Conservation (phyloP, 1,284 basidiomycete species). For the Leccinum fallax region DNA sequence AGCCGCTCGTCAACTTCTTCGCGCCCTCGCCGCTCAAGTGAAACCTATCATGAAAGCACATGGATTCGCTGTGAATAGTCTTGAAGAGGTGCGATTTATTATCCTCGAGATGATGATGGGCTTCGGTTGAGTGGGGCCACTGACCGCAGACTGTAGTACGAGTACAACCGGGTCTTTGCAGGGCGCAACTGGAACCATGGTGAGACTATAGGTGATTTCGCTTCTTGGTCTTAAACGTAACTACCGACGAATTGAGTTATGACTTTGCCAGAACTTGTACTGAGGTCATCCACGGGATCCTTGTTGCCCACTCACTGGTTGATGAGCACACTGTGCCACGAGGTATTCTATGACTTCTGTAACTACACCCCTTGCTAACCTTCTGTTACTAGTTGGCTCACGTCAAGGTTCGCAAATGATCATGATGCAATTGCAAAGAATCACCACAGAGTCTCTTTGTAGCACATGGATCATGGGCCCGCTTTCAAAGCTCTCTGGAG, state of each 20-base stretch:
- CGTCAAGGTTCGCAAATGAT: slow-evolving; percentile 56
- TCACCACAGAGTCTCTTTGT: slow-evolving; percentile 3
- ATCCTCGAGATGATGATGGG: background rate
- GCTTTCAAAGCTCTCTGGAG: slow-evolving; percentile 74
- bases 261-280: slow-evolving; percentile 60
- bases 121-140: background rate
- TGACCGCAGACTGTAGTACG: slow-evolving; percentile 50
- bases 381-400: slow-evolving; percentile 61
- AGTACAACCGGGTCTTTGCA: slow-evolving; percentile 73
- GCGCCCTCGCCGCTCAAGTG: slow-evolving; percentile 79
- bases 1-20: slow-evolving; percentile 64
- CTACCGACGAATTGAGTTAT: background rate
- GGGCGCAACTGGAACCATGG: slow-evolving; percentile 83
- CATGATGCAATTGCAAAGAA: background rate
- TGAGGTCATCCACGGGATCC: slow-evolving; percentile 59
- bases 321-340: slow-evolving; percentile 79
- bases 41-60: slow-evolving; percentile 78
- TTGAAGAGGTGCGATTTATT: slow-evolving; percentile 66
- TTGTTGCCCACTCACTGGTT: slow-evolving; percentile 68
- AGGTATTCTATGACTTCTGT: slow-evolving; percentile 48
- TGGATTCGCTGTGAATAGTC: slow-evolving; percentile 71
- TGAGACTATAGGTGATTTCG: slow-evolving; percentile 63
- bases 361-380: slow-evolving; percentile 4
- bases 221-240: background rate
- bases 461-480: slow-evolving; percentile 80